Evolutionary conservation across 441 rosid genomes (phyloP), one percentile per base, ranked within the genome.

Genomic region (Adansonia rubrostipa): DNA sequence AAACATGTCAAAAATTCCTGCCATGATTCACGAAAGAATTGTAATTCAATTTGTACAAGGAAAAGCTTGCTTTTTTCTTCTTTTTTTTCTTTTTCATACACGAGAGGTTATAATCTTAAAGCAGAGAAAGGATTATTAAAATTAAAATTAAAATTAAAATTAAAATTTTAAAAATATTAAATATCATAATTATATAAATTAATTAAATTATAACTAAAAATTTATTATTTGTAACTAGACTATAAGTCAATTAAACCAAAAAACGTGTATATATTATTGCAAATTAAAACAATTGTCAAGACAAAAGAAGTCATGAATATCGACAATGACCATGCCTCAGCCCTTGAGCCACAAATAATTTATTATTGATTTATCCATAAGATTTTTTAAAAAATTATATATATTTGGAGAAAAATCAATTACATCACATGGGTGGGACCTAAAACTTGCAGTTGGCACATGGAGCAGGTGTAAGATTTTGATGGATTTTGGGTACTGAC

Each of bases 351-450:
- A 20, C 51, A 15, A 19, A 14, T 65, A 8, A 2, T 15, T 4
- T 56, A 15, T 1, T 58, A n/a, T 6, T 58, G 13, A 28, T 40
- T 48, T 40, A 13, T 73, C 14, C 64, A 14, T 7, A 9, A 45
- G 19, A 11, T 24, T 24, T 24, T 24, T 24, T 0, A 24, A 24
- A 24, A 24, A 24, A 24, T 24, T 24, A 24, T 24, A 24, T 24
- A 65, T 36, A 66, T 20, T 36, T 45, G 24, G 19, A 40, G 40
- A 17, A 20, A 48, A 44, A 8, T 3, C 4, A 24, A 14, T 10
- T 1, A 36, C 66, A 66, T 77, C 79, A 68, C 79, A 75, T 79
- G 82, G 82, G 82, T 75, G 60, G 75, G 79, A 40, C 79, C 76
- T 0, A 13, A 10, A 44, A 24, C 58, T 75, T 36, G 75, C 40